Percentiles rank a stretch among this genome's conserved stretches.
Evolutionary conservation across 2,329 filamentous ascomycete genomes (phyloP).

Genomic region (Sporothrix humicola): DNA sequence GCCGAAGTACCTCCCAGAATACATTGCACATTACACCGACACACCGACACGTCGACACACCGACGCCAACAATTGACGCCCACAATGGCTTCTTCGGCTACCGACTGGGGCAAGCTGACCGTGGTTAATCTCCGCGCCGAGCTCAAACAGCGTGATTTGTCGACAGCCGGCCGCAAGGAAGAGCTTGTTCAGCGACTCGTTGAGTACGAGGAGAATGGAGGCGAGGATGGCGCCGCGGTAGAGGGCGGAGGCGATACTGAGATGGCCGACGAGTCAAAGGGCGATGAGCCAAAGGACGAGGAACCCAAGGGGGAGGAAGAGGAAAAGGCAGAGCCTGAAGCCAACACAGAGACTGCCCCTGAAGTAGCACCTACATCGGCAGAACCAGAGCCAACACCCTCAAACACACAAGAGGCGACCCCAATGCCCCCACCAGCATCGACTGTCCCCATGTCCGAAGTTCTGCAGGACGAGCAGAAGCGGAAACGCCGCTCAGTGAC

Average conservation of each 20-base stretch:
- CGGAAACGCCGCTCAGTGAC: slow-evolving; percentile 70
- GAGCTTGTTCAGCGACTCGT: slow-evolving; percentile 71
- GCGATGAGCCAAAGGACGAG: slow-evolving; percentile 21
- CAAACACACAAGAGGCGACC: background rate
- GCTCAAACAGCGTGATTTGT: slow-evolving; percentile 73
- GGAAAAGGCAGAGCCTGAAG: background rate
- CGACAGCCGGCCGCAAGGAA: slow-evolving; percentile 71
- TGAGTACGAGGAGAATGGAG: slow-evolving; percentile 32
- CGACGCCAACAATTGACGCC: background rate
- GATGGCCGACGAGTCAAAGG: background rate
- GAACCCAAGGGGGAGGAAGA: background rate
- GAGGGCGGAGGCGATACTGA: background rate
- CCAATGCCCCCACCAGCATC: background rate
- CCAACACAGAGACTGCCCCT: slow-evolving; percentile 31
- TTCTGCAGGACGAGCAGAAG: slow-evolving; percentile 54
- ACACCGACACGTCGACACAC: too few relatives aligned
- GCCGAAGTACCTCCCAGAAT: too few relatives aligned
- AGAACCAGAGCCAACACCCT: slow-evolving; percentile 21
- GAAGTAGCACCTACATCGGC: too few relatives aligned
- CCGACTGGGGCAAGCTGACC: slow-evolving; percentile 66
- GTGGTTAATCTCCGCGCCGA: slow-evolving; percentile 77
- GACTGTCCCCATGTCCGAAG: slow-evolving; percentile 31
- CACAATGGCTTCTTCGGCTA: slow-evolving; percentile 49
- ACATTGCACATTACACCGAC: too few relatives aligned
- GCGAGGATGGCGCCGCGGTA: background rate